Conservation (phyloP, 768 basidiomycete species). For the Termitomyces sp. region DNA sequence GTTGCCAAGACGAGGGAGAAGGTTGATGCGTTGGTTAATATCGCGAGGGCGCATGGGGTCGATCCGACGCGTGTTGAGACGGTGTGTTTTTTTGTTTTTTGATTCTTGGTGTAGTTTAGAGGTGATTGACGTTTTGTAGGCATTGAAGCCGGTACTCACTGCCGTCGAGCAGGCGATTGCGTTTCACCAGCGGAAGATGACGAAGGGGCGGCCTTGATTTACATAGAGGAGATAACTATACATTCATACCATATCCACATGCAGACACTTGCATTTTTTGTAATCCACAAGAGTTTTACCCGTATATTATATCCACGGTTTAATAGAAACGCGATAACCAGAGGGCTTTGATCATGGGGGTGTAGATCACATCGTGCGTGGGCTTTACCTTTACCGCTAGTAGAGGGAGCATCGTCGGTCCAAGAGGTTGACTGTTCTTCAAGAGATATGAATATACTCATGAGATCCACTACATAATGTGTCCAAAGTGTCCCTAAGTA, state of each 20-base stretch:
- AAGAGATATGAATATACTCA: not conserved
- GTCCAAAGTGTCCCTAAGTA: not conserved
- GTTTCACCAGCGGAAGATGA: constrained; percentile 48
- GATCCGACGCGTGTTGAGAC: constrained; percentile 60
- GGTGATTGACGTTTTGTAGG: constrained; percentile 35
- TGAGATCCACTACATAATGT: not conserved
- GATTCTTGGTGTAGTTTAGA: not conserved
- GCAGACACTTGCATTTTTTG: not conserved
- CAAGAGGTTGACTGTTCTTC: not conserved
- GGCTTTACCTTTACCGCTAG: too few relatives aligned
- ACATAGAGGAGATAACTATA: constrained; percentile 16
- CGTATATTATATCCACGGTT: not conserved
- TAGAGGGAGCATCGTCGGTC: too few relatives aligned
- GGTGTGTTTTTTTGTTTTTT: constrained; percentile 36
- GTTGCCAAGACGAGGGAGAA: constrained; percentile 79
- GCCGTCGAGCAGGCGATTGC: constrained; percentile 72
- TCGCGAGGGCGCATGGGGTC: constrained; percentile 57
- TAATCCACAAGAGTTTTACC: too few relatives aligned
- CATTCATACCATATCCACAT: constrained; percentile 9
- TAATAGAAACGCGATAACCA: not conserved
- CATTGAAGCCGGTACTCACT: constrained; percentile 70
- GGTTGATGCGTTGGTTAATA: constrained; percentile 69
- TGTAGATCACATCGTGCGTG: too few relatives aligned
- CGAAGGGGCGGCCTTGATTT: constrained; percentile 3
- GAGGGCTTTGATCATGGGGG: too few relatives aligned